Percentiles rank a stretch among this genome's conserved stretches.
These are phyloP conservation scores for Crithidia brevicula DNA, from an alignment of 208 protist genomes.

Conservation along the genomic window DNA sequence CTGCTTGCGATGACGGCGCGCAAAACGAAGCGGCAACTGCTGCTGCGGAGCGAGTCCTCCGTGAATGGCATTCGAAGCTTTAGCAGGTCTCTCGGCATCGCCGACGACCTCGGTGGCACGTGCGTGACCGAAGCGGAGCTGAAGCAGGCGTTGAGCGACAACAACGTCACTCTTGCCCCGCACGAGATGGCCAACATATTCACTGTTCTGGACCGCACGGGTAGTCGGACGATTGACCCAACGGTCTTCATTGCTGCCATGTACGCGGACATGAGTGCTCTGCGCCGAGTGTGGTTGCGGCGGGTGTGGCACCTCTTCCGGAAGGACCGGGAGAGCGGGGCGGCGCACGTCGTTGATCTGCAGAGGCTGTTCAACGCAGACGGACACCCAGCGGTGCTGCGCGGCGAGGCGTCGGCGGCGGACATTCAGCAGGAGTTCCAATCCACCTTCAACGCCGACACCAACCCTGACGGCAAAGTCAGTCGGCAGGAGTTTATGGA, in stretches of 20 bases:
- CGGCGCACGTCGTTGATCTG: conserved; percentile 47
- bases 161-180: conserved; percentile 49
- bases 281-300: conserved; percentile 63
- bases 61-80: conserved; percentile 81
- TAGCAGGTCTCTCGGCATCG: conserved; percentile 70
- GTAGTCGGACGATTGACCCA: conserved; percentile 58
- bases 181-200: conserved; percentile 68
- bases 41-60: conserved; percentile 35
- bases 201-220: conserved; percentile 62
- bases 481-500: conserved; percentile 85
- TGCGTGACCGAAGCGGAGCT: conserved; percentile 48
- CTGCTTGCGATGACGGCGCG: conserved; percentile 24
- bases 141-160: conserved; percentile 36
- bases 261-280: conserved; percentile 46
- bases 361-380: conserved; percentile 46
- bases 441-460: conserved; percentile 71
- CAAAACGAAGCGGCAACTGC: conserved; percentile 66
- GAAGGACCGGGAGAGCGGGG: conserved; percentile 42
- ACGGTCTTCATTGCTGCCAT: conserved; percentile 76
- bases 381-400: conserved; percentile 67
- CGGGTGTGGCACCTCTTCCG: conserved; percentile 65
- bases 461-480: conserved; percentile 80
- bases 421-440: conserved; percentile 64
- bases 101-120: conserved; percentile 60
- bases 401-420: conserved; percentile 32